Base-by-base conservation (phyloP, 1,284 basidiomycete species). In the Ceratorhiza oryzae-sativae region DNA sequence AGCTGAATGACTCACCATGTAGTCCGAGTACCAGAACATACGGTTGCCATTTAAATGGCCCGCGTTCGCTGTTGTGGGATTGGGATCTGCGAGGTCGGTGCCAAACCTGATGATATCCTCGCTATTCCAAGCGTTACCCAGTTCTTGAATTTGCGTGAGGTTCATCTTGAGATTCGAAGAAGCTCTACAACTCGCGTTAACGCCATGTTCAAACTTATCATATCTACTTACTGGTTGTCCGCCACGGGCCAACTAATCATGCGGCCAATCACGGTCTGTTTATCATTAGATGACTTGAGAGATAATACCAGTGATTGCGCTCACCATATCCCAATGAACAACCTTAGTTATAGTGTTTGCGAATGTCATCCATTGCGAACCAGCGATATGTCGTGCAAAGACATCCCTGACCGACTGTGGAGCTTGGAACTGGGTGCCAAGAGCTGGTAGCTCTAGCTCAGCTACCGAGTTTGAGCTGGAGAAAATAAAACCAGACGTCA, bases 21-120 rank as follows among this genome's bases (percentile, higher is more conserved):
- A 90, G 76, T 91, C 90, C 71, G 86, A 87, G 23, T 83, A 82
- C 77, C 84, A 90, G 78, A 91, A 91, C 82, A 87, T 86, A 39
- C 84, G 83, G 76, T 89, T 90, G 3, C 90, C 89, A 0, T 75
- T 71, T 25, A 91, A 76, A n/a, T 80, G 77, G 0, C 88, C 88
- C 2, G 83, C 83, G 75, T 90, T 90, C n/a, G 87, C 88, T 71
- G 81, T 82, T 1, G 77, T 76, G 2, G 80, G 80, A 46, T 80
- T 80, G 13, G 41, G 45, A 2, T 30, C 45, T 1, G 67, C 55
- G 15, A 71, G 67, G 10, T 77, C 74, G 12, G 74, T 73, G 68
- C 78, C 75, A 36, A 79, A 78, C 67, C 74, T 73, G 41, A 77
- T 72, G 55, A 79, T 77, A 4, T 77, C 77, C 42, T 76, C 75